These are phyloP conservation scores for Fagus crenata DNA, from an alignment of 306 rosid genomes.

Conservation along the genomic window DNA sequence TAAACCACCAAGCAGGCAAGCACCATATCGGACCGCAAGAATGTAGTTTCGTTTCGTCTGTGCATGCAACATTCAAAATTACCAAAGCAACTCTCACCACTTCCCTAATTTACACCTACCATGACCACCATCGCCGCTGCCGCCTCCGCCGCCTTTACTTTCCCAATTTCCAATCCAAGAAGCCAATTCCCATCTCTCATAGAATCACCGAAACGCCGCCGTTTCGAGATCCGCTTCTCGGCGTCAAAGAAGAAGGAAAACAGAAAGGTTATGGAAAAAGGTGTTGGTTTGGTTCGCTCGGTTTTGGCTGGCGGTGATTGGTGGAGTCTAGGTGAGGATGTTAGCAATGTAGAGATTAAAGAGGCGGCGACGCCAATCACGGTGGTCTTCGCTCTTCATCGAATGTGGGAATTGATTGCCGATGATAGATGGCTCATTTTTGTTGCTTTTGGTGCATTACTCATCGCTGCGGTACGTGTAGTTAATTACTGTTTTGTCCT, in stretches of 20 bases:
- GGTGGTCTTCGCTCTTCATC: conserved; percentile 45
- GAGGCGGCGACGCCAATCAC: conserved; percentile 39
- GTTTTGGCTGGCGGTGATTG: conserved; percentile 41
- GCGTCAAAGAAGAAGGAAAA: conserved; percentile 8
- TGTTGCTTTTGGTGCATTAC: conserved; percentile 45
- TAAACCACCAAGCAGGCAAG: no score
- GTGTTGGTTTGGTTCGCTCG: conserved; percentile 14
- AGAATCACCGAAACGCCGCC: conserved; percentile 17
- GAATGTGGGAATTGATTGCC: conserved; percentile 58
- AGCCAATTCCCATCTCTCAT: conserved; percentile 14
- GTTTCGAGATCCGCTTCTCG: background rate
- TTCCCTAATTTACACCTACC: background rate
- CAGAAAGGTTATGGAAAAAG: conserved; percentile 12
- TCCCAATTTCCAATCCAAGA: background rate
- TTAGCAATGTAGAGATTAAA: conserved; percentile 15
- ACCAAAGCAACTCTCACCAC: background rate
- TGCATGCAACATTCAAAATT: background rate
- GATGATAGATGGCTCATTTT: conserved; percentile 43
- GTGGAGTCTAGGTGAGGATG: conserved; percentile 49
- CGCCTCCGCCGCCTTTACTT: background rate
- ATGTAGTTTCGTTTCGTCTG: background rate
- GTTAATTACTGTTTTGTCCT: background rate
- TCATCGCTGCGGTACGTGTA: conserved; percentile 55
- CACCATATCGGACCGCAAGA: no score
- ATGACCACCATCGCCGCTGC: no score